Conservation (phyloP, 108 stramenopile species). For the Cafeteria roenbergensis region DNA sequence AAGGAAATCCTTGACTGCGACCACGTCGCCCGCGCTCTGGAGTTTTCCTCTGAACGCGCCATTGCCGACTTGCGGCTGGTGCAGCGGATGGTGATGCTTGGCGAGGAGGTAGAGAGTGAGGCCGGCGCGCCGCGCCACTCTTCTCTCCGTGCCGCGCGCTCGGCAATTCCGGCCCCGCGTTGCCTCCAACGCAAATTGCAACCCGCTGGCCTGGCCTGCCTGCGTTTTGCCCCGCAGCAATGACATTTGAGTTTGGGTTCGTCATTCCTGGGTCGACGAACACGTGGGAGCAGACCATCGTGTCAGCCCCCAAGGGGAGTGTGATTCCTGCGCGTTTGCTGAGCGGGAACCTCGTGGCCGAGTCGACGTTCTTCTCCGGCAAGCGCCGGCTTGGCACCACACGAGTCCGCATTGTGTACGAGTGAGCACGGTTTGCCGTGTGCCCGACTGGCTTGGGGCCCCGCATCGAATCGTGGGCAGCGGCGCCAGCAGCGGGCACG, state of each 20-base stretch:
- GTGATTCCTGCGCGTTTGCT: slow-evolving; percentile 19
- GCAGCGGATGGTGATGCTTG: slow-evolving; percentile 28
- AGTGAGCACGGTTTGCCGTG: too few relatives aligned
- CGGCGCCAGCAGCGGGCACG: too few relatives aligned
- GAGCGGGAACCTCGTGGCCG: slow-evolving; percentile 40
- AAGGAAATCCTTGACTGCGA: slow-evolving; percentile 33
- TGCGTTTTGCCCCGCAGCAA: slow-evolving; percentile 26
- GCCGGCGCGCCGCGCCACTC: not conserved
- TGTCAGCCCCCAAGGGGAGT: slow-evolving; percentile 26
- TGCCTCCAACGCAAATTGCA: not conserved
- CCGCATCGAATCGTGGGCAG: too few relatives aligned
- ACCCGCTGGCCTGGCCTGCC: not conserved
- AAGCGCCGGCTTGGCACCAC: too few relatives aligned
- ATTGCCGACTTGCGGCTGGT: slow-evolving; percentile 40
- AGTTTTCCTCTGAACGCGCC: slow-evolving; percentile 29
- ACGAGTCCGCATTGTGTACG: too few relatives aligned
- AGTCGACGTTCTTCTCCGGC: slow-evolving; percentile 43
- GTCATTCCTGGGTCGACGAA: slow-evolving; percentile 51
- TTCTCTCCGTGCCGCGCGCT: not conserved
- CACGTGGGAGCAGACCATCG: slow-evolving; percentile 52
- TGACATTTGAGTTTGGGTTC: slow-evolving; percentile 52
- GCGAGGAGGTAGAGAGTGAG: not conserved
- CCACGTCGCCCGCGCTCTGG: slow-evolving; percentile 46
- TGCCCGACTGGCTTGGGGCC: too few relatives aligned
- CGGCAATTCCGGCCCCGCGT: not conserved